These are phyloP conservation scores for Tylopilus sp. DNA, from an alignment of 768 basidiomycete species.

Conservation along the genomic window DNA sequence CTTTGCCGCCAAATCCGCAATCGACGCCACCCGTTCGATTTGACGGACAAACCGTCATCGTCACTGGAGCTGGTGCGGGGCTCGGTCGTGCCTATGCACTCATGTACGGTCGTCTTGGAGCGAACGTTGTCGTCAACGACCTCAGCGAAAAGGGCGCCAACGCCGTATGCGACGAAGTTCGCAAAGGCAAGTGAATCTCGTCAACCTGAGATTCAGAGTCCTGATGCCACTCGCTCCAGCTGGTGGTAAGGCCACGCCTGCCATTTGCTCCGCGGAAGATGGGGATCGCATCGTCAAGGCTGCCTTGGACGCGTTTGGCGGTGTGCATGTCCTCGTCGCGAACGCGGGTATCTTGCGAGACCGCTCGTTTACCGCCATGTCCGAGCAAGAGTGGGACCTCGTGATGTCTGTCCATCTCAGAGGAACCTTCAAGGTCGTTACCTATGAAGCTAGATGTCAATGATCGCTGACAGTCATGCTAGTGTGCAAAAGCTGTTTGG, in stretches of 20 bases:
- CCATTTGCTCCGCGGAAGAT: slow-evolving; percentile 86
- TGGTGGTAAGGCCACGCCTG: slow-evolving; percentile 85
- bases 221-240: slow-evolving; percentile 38
- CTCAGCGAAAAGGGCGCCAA: slow-evolving; percentile 83
- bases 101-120: slow-evolving; percentile 91
- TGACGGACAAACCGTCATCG: slow-evolving; percentile 86
- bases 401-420: slow-evolving; percentile 86
- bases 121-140: slow-evolving; percentile 96
- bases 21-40: slow-evolving; percentile 70
- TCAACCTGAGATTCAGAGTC: neutral
- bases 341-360: slow-evolving; percentile 95
- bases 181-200: slow-evolving; percentile 49
- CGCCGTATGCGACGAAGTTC: slow-evolving; percentile 83
- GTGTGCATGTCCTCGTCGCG: slow-evolving; percentile 82
- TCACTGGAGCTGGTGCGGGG: slow-evolving; percentile 94
- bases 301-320: slow-evolving; percentile 83
- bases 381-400: slow-evolving; percentile 90
- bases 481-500: slow-evolving; percentile 96
- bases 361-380: slow-evolving; percentile 88
- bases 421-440: slow-evolving; percentile 80
- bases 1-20: slow-evolving; percentile 65
- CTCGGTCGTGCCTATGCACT: slow-evolving; percentile 89
- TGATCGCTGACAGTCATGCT: slow-evolving; percentile 1
- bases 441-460: neutral
- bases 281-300: slow-evolving; percentile 86